Base-by-base conservation (phyloP, 116 monocot genomes). In the Dioscorea cayenensis region DNA sequence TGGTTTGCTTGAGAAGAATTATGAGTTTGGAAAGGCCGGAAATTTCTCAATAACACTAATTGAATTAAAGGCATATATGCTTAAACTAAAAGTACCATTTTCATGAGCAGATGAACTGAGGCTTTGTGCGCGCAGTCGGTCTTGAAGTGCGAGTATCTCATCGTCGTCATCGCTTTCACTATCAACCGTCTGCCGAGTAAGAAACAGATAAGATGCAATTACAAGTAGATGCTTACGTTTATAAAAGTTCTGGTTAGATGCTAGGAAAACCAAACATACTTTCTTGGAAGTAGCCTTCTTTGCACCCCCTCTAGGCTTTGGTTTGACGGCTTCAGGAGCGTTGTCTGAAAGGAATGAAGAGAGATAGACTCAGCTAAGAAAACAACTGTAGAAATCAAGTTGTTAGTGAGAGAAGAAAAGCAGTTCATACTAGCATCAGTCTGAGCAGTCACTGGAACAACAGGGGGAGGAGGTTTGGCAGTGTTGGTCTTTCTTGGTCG, bases 91-190 rank as follows among this genome's bases (percentile, higher is more conserved):
- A 29, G 18, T 81, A 87, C 95, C 79, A 66, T 62, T 49, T 60
- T 80, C 73, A 23, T 86, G 90, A 1, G 90, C 82, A 18, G 95
- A 88, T 60, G 90, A 86, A 25, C 86, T 69, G 19, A 96, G 74
- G 52, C 90, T 92, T 58, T 92, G 92, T n/a, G 75, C 79, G 58
- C 84, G 90, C 18, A 92, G 76, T 28, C 95, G 79, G 22, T 85
- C 80, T 74, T 87, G 85, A 3, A 96, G 86, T 0, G 63, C 90
- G 23, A 79, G 67, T 14, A 96, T 19, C 14, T 86, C 87, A 5
- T 83, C 84, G 20, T 89, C 88, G 17, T 94, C 86, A 2, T 80
- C 81, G 18, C 87, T 87, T 64, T 73, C 85, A 20, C 81, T 80
- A 7, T 73, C 81, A 16, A 37, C 68, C 20, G 43, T 65, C 51